Base-by-base conservation (phyloP, 768 basidiomycete species). In the Hypholoma fasciculare region DNA sequence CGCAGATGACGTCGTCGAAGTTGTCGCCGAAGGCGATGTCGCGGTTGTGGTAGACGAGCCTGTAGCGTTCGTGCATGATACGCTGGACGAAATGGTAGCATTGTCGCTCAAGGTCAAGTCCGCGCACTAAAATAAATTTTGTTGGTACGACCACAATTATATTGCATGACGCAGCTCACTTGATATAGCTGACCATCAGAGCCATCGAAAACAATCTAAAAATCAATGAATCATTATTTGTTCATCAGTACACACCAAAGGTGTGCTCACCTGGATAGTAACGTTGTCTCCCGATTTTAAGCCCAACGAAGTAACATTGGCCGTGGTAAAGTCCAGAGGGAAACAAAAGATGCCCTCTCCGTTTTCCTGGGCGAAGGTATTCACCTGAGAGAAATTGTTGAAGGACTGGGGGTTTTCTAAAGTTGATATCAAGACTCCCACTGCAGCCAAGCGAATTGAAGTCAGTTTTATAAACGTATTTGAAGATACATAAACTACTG, bases 181-280 rank as follows among this genome's bases (percentile, higher is more conserved):
- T 93, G 90, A 73, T 79, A 92, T 7, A 95, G 78, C 27, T 67
- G 48, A 19, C 85, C 86, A 66, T 94, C 92, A 37, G 90, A 90
- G 40, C 89, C 90, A 61, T 84, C 72, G 67, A 73, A 93, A 27
- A 82, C 62, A 20, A 92, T 65, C 76, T 80, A 49, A 16, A 13
- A n/a, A 20, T 11, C 4, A 13, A 49, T 30, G 27, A 30, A 7
- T 6, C 30, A 34, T 34, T 34, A 6, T 7, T 34, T 6, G 30
- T 34, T 34, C 6, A 7, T 34, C 23, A 23, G 30, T 34, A 34
- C 30, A 34, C 30, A 34, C 30, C 30, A 34, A 34, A 34, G 23
- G 30, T 34, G 30, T 34, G 49, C 67, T 52, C 54, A 76, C 75
- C 71, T 90, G 86, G 49, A 94, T 74, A 1, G 93, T 93, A 39